A percentile compares a stretch with the other conserved stretches of the same genome.
Conservation (phyloP, 148 eudicot species). For the Salicornia ramosissima region DNA sequence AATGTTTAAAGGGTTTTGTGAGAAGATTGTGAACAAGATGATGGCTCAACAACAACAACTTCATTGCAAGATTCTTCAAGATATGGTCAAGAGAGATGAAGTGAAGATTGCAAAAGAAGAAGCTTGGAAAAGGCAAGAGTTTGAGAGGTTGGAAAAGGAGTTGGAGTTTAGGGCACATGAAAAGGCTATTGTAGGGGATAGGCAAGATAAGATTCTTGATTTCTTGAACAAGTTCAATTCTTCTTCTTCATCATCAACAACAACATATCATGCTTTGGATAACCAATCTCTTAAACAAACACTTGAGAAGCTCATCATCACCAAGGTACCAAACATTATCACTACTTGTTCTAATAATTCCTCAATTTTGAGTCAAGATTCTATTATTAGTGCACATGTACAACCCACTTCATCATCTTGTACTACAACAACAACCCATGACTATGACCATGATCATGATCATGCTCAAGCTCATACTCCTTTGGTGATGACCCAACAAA, state of each 20-base stretch:
- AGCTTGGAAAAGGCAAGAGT: conserved; percentile 72
- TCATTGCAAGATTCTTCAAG: conserved; percentile 63
- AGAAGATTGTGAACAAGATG: conserved; percentile 58
- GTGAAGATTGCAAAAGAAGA: conserved; percentile 63
- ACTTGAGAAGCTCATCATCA: conserved; percentile 22
- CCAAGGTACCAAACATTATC: conserved; percentile 29
- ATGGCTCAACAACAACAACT: conserved; percentile 66
- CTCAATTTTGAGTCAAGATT: conserved; percentile 27
- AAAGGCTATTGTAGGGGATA: conserved; percentile 47
- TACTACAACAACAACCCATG: conserved; percentile 11
- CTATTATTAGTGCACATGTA: conserved; percentile 16
- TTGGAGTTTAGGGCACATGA: conserved; percentile 61
- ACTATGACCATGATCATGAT: neutral
- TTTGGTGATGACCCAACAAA: conserved; percentile 10
- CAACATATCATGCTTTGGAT: conserved; percentile 14
- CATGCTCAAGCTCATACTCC: conserved; percentile 22
- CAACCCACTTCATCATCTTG: conserved; percentile 14
- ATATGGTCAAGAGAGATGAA: conserved; percentile 67
- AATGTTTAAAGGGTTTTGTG: conserved; percentile 61
- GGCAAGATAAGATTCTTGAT: conserved; percentile 61
- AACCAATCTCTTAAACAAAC: conserved; percentile 7
- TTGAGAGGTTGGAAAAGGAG: conserved; percentile 55
- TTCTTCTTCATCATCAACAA: conserved; percentile 24
- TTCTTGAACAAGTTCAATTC: conserved; percentile 49
- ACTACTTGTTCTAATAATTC: conserved; percentile 21